phyloP scores from a whole-genome alignment of 345 rosid species.

The Lumnitzera littorea region DNA sequence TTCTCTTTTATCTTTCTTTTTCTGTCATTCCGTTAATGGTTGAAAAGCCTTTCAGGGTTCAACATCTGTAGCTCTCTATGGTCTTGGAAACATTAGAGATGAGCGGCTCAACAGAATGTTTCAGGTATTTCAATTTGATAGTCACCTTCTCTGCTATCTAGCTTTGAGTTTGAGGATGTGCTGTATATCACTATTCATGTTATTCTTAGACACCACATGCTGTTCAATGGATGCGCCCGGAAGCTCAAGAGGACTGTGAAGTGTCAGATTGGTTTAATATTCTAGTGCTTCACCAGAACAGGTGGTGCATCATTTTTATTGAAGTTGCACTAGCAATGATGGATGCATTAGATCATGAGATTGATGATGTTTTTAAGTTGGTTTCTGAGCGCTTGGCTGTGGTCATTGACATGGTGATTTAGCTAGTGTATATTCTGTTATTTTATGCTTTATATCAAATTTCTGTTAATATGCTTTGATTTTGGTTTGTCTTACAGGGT shows the following conservation, averaged over 20 bases:
- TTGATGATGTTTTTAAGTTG: background rate
- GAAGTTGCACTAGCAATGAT: background rate
- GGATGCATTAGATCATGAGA: background rate
- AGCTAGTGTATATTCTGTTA: background rate
- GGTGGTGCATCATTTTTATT: conserved; percentile 36
- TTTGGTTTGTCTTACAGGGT: conserved; percentile 44
- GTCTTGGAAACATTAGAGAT: conserved; percentile 97
- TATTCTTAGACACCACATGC: conserved; percentile 85
- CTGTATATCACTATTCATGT: conserved; percentile 1
- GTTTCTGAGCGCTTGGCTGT: background rate
- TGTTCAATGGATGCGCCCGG: conserved; percentile 99
- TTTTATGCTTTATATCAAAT: background rate
- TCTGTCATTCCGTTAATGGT: conserved; percentile 8
- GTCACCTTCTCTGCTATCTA: conserved; percentile 2
- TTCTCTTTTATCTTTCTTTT: background rate
- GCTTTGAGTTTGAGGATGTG: background rate
- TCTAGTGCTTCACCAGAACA: conserved; percentile 97
- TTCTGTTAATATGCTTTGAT: background rate
- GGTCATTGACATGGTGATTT: background rate
- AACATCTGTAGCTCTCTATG: conserved; percentile 92
- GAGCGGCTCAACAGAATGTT: conserved; percentile 97
- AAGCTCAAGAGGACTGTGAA: conserved; percentile 76
- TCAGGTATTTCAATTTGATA: conserved; percentile 44
- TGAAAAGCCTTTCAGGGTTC: conserved; percentile 54
- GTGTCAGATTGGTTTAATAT: conserved; percentile 96